Percentiles rank a stretch among this genome's conserved stretches.
These are phyloP conservation scores for Coemansia asiatica DNA, from an alignment of 192 early-diverging fungal genomes.

Conservation along the genomic window DNA sequence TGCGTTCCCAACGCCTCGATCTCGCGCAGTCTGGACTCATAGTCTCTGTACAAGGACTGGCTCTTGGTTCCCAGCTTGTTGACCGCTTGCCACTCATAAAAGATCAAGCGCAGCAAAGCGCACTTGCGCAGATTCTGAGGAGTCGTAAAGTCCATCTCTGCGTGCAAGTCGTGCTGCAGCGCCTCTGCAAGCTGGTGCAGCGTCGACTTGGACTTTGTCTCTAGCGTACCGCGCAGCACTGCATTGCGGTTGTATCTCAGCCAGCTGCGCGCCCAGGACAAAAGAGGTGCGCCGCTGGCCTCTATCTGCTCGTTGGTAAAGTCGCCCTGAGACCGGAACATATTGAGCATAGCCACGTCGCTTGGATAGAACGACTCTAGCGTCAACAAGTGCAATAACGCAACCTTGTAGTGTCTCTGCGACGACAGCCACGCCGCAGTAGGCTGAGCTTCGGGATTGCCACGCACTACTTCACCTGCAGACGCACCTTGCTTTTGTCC, in stretches of 20 bases:
- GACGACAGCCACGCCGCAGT: slow-evolving; percentile 29
- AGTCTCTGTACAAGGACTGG: slow-evolving; percentile 51
- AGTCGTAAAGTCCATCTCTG: slow-evolving; percentile 32
- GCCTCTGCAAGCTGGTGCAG: slow-evolving; percentile 42
- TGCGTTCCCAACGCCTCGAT: slow-evolving; percentile 32
- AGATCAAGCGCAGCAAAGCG: slow-evolving; percentile 43
- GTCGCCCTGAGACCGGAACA: slow-evolving; percentile 38
- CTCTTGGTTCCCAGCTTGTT: slow-evolving; percentile 52
- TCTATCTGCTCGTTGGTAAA: slow-evolving; percentile 49
- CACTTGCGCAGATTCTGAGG: slow-evolving; percentile 29
- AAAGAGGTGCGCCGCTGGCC: slow-evolving; percentile 22
- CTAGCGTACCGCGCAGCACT: slow-evolving; percentile 40
- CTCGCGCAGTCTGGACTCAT: slow-evolving; percentile 43
- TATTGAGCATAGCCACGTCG: slow-evolving; percentile 49
- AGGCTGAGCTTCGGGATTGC: slow-evolving; percentile 38
- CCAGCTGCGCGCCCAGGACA: slow-evolving; percentile 58
- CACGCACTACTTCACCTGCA: background rate
- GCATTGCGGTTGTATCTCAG: slow-evolving; percentile 54
- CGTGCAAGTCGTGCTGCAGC: slow-evolving; percentile 50
- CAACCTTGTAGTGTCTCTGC: slow-evolving; percentile 48
- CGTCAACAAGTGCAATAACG: slow-evolving; percentile 43
- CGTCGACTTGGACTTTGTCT: slow-evolving; percentile 33
- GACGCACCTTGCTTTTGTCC: background rate
- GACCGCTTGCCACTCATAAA: slow-evolving; percentile 43
- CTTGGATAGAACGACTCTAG: slow-evolving; percentile 56